Evolutionary conservation across 176 grass and related monocot genomes (phyloP).

Genomic region (Carex pumila): DNA sequence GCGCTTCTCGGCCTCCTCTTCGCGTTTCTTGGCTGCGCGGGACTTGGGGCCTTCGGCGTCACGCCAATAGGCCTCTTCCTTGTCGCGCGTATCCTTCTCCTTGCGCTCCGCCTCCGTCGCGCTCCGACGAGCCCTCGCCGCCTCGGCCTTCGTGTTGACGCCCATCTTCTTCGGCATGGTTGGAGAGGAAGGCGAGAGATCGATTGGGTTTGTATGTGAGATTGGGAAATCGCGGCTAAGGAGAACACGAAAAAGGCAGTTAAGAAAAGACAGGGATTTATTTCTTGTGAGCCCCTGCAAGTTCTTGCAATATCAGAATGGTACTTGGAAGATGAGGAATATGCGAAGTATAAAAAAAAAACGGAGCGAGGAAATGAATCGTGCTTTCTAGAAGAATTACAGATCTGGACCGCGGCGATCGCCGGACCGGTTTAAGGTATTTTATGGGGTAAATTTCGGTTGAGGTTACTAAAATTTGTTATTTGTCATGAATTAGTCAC

Average conservation of each 20-base stretch:
- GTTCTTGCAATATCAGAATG: background rate
- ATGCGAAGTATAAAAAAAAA: no score
- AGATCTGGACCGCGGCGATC: no score
- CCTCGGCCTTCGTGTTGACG: constrained; percentile 94
- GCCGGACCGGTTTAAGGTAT: no score
- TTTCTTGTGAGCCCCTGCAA: background rate
- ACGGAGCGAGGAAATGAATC: no score
- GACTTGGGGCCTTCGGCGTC: constrained; percentile 89
- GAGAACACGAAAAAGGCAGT: background rate
- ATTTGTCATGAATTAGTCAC: no score
- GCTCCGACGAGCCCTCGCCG: constrained; percentile 59
- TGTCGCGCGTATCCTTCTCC: constrained; percentile 33
- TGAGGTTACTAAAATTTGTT: no score
- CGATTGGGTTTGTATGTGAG: background rate
- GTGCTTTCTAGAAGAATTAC: no score
- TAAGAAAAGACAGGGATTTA: background rate
- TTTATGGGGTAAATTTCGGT: no score
- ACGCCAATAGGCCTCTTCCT: constrained; percentile 89
- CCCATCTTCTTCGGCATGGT: constrained; percentile 99
- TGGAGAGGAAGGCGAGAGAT: background rate
- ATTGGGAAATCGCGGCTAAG: background rate
- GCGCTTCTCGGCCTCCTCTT: constrained; percentile 88
- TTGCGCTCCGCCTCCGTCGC: constrained; percentile 53
- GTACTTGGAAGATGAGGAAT: no score
- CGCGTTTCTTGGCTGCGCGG: constrained; percentile 64